These are phyloP conservation scores for Microbotryomycetes sp. DNA, from an alignment of 1,284 basidiomycete genomes.

Conservation along the genomic window DNA sequence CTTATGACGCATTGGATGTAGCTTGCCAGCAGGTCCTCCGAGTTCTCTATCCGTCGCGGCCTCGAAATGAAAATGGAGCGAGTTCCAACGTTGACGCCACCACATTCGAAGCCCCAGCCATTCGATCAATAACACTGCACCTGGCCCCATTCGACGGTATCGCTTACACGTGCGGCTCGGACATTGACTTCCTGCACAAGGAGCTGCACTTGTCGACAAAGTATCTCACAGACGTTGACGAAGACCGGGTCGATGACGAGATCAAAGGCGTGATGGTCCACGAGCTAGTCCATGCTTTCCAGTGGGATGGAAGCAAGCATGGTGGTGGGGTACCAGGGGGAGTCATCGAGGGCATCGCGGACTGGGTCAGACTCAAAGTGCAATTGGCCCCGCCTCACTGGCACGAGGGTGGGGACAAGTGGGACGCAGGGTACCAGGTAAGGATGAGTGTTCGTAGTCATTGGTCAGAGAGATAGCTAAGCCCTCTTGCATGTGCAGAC, in stretches of 20 bases:
- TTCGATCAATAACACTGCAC: conserved; percentile 18
- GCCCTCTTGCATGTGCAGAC: neutral
- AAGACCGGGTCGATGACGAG: conserved; percentile 1
- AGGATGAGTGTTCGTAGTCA: no score
- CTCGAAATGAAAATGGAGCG: neutral
- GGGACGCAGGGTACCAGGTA: conserved; percentile 28
- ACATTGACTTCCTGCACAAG: conserved; percentile 30
- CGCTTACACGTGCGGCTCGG: conserved; percentile 23
- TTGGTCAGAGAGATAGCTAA: neutral
- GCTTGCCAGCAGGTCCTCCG: conserved; percentile 4
- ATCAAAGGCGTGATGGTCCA: conserved; percentile 29
- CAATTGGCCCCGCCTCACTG: conserved; percentile 28
- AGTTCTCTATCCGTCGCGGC: conserved; percentile 5
- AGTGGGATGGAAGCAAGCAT: conserved; percentile 15
- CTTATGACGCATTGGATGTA: neutral
- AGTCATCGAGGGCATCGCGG: conserved; percentile 33
- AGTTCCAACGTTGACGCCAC: neutral
- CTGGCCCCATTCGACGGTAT: conserved; percentile 27
- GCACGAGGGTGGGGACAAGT: conserved; percentile 5
- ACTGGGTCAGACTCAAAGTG: conserved; percentile 30
- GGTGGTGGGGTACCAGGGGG: conserved; percentile 19
- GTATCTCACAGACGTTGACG: conserved; percentile 15
- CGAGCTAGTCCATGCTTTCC: conserved; percentile 32
- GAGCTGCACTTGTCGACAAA: conserved; percentile 25
- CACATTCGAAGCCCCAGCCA: neutral